Evolutionary conservation across 257 asterid genomes (phyloP), one percentile per base, ranked within the genome.

Genomic region (Nicotiana obtusifolia): DNA sequence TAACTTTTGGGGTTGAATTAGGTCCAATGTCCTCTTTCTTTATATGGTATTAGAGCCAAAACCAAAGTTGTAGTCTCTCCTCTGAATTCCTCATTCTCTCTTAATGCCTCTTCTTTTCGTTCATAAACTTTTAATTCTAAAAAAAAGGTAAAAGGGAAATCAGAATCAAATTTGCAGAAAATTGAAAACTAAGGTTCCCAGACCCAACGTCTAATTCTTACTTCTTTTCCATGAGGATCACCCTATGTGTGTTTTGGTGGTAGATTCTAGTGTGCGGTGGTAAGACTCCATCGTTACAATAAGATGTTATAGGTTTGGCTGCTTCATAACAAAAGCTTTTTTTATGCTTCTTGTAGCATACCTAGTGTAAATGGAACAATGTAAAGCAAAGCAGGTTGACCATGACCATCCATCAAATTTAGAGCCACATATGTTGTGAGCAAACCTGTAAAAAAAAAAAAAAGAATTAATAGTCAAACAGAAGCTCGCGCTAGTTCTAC

Each of bases 361-460:
- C 99, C 98, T 84, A 96, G 86, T 1, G 95, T 96, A 91, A 91
- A 94, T 13, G 99, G 99, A n/a, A 96, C 99, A 56, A 96, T 96
- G 87, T 96, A 96, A 41, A 96, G 99, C 90, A 96, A 85, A 37
- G 98, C 99, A 16, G 99, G 99, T 68, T 96, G 98, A 64, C 99
- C 99, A 66, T 93, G 97, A 73, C 99, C 99, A 64, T 94, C 98
- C 97, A 93, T 96, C 93, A 96, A 81, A 88, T 91, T 94, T 80
- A 96, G 91, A 35, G 98, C 99, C 87, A 94, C 92, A 41, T 96
- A 96, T 26, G 99, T 96, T 11, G 91, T 84, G 64, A 94, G 91
- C 88, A 96, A 97, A 84, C 98, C 99, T 95, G 89, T 71, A 49
- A 54, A 10, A 66, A 71, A 61, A 47, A 62, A n/a, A 67, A 35